phyloP scores from a whole-genome alignment of 140 eudicot genomes.

The Bidens hawaiensis region DNA sequence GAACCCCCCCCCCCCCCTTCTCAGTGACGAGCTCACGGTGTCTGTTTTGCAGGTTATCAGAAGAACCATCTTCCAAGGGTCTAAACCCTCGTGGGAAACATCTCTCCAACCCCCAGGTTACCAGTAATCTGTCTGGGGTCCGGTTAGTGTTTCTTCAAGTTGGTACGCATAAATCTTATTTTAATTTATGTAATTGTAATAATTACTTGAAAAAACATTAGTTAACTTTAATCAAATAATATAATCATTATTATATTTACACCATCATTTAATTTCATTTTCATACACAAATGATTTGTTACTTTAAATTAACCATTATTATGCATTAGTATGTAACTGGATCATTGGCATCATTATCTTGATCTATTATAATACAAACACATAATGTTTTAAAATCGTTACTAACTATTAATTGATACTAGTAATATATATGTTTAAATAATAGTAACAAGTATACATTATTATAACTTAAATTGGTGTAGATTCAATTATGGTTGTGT shows the following conservation, averaged over 20 bases:
- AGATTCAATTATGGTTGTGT: conserved; percentile 25
- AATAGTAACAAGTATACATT: neutral
- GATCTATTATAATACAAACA: conserved; percentile 1
- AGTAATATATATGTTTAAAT: neutral
- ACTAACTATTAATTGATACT: conserved; percentile 18
- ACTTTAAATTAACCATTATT: conserved; percentile 13
- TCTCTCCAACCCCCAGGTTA: no score
- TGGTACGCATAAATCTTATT: neutral
- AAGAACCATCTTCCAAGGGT: no score
- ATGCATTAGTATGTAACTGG: neutral
- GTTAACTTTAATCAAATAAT: conserved; percentile 15
- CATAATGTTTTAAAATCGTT: neutral
- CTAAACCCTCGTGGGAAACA: no score
- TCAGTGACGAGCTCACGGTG: no score
- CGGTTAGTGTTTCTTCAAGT: no score
- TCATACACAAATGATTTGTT: conserved; percentile 6
- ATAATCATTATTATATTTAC: conserved; percentile 12
- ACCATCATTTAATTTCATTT: conserved; percentile 11
- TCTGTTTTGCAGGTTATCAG: no score
- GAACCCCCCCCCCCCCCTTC: no score
- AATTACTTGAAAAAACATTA: neutral
- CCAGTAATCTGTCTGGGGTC: no score
- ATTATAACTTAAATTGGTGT: conserved; percentile 14
- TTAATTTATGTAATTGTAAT: neutral
- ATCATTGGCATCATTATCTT: conserved; percentile 4